Evolutionary conservation across 2,329 filamentous ascomycete genomes (phyloP).

Genomic region (Westerdykella sp.): DNA sequence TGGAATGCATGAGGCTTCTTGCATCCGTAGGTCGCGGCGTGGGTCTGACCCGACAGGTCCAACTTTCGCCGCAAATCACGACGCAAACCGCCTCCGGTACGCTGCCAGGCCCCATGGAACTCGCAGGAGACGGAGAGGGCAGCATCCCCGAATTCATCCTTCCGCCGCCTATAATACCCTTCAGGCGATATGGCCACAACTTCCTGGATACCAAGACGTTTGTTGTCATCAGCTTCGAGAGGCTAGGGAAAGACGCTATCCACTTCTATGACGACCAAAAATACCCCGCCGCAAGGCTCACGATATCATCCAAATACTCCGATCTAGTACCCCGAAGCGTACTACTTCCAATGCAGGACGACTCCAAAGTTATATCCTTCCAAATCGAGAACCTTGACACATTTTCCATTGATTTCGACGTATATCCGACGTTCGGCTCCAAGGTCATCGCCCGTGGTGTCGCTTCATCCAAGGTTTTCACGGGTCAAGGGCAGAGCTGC

Average conservation of each 20-base stretch:
- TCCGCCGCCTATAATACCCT: constrained; percentile 90
- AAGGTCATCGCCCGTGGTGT: constrained; percentile 97
- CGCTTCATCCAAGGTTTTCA: constrained; percentile 81
- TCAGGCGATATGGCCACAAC: constrained; percentile 93
- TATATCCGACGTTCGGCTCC: constrained; percentile 94
- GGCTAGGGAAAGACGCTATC: constrained; percentile 65
- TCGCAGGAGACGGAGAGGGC: constrained; percentile 72
- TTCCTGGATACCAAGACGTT: constrained; percentile 98
- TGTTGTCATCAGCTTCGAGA: constrained; percentile 84
- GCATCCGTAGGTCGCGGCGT: constrained; percentile 46
- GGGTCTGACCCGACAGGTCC: constrained; percentile 28
- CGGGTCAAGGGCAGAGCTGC: constrained; percentile 65
- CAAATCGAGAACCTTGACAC: constrained; percentile 90
- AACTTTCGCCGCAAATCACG: constrained; percentile 39
- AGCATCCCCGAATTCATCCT: constrained; percentile 80
- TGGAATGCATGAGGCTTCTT: constrained; percentile 88
- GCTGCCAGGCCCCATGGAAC: constrained; percentile 41
- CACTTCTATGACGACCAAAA: constrained; percentile 97
- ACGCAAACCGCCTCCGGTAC: constrained; percentile 32
- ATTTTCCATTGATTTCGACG: constrained; percentile 94
- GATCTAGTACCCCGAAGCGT: constrained; percentile 96
- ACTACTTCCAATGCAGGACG: constrained; percentile 91
- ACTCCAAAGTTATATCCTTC: constrained; percentile 88
- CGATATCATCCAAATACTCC: constrained; percentile 92
- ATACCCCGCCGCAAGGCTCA: constrained; percentile 88